Evolutionary conservation across 495 filamentous ascomycete species (phyloP), one percentile per base, ranked within the genome.

Genomic region (Aspergillus olivimuriae): DNA sequence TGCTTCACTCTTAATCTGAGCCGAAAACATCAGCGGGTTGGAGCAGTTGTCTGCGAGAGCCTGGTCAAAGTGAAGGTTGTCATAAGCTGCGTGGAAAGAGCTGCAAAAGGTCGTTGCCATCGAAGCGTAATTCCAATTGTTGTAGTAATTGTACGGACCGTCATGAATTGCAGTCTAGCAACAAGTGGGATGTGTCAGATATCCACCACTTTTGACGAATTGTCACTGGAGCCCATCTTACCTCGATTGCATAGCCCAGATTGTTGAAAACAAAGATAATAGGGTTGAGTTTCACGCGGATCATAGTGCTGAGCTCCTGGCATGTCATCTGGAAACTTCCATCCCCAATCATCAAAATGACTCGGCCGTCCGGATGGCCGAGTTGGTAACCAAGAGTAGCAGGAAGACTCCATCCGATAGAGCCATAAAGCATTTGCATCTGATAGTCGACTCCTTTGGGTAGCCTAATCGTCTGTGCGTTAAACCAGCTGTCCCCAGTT

Each of bases 231-330:
- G n/a, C n/a, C n/a, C n/a, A n/a, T 20, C 47, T 24, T 39, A 54
- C 47, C 61, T 85, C 81, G 48, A 81, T 81, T 9, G 76, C 79
- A 63, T 72, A 84, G 16, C 81, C 81, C 15, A 78, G 73, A 53
- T 85, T 84, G 60, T 78, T 76, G 46, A 84, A 80, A 16, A 86
- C 73, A 51, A 82, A 79, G 46, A 89, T 76, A 47, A 83, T 86
- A 9, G 82, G 68, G 36, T 80, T 74, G 16, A 86, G 55, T 5
- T 63, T 62, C 33, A 80, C 73, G 4, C 77, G 74, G 26, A 88
- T 69, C 66, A 87, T 84, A 11, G 84, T 86, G 51, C 74, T 76
- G 33, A 89, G 58, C 55, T 86, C 83, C 51, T 88, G 84, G 3
- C 63, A 77, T 0, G 84, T 86, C 18, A 88, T 68, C 52, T 89